phyloP scores from a whole-genome alignment of 202 grass and related monocot genomes.

The Setaria italica region DNA sequence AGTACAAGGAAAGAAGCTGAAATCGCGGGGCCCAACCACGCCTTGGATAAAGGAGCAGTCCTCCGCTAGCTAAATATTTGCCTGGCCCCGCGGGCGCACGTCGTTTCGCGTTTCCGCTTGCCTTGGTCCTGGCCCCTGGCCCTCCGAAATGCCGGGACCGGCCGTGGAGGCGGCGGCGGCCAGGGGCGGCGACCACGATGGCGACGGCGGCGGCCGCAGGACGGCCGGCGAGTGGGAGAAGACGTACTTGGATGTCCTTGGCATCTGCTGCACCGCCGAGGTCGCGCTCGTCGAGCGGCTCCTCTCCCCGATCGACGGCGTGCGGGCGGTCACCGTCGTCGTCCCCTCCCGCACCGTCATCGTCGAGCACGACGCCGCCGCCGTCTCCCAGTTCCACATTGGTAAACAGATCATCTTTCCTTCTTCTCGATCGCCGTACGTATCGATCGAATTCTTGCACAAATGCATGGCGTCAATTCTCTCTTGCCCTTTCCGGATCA shows the following conservation, averaged over 20 bases:
- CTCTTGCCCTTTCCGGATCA: constrained; percentile 23
- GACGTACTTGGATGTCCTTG: constrained; percentile 87
- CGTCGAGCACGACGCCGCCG: constrained; percentile 62
- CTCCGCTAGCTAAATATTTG: background rate
- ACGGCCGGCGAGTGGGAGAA: constrained; percentile 47
- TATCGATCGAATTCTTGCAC: background rate
- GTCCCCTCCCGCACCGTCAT: constrained; percentile 80
- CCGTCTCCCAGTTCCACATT: constrained; percentile 60
- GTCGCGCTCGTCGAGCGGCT: constrained; percentile 65
- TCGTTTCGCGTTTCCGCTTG: constrained; percentile 2
- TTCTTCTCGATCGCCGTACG: too few species aligned
- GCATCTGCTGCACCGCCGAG: constrained; percentile 81
- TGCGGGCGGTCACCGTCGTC: constrained; percentile 65
- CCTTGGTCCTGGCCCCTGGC: background rate
- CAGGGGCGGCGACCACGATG: background rate
- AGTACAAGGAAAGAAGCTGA: background rate
- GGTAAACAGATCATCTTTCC: constrained; percentile 26
- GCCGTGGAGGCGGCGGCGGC: constrained; percentile 1
- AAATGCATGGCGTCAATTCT: background rate
- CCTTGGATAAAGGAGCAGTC: background rate
- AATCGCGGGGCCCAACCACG: background rate
- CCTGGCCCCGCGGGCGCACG: constrained; percentile 14
- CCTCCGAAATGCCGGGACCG: background rate
- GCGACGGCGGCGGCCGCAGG: background rate
- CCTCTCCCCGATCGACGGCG: constrained; percentile 59